Percentiles rank a stretch among this genome's conserved stretches.
phyloP scores from a whole-genome alignment of 805 yeast genomes.

The Candida peoriensis region DNA sequence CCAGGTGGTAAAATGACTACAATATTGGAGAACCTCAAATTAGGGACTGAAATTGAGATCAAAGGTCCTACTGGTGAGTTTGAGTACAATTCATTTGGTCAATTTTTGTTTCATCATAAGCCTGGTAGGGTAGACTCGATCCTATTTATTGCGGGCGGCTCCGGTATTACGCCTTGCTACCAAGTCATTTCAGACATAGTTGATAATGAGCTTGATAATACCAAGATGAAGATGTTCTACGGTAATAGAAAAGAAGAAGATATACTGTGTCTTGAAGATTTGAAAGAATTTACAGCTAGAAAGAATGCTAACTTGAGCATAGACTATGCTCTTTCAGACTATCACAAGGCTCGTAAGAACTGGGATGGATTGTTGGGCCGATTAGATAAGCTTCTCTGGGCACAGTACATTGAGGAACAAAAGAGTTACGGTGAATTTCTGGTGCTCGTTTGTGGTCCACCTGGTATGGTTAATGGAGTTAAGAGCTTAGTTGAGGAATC shows the following conservation, averaged over 20 bases:
- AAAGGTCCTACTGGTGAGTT: slow-evolving; percentile 76
- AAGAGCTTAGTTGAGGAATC: slow-evolving; percentile 43
- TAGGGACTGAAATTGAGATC: slow-evolving; percentile 58
- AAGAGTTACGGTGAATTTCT: slow-evolving; percentile 45
- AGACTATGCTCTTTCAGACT: slow-evolving; percentile 52
- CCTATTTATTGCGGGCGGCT: slow-evolving; percentile 70
- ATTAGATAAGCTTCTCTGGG: slow-evolving; percentile 49
- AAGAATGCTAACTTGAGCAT: slow-evolving; percentile 58
- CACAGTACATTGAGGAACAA: slow-evolving; percentile 41
- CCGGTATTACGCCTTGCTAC: slow-evolving; percentile 83
- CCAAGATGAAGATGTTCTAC: slow-evolving; percentile 53
- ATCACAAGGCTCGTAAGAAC: slow-evolving; percentile 35
- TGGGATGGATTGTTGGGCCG: slow-evolving; percentile 58
- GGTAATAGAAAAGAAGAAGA: slow-evolving; percentile 72
- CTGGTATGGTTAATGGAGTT: slow-evolving; percentile 55
- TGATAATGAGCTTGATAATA: slow-evolving; percentile 57
- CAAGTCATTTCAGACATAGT: slow-evolving; percentile 67
- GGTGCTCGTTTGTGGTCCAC: slow-evolving; percentile 65
- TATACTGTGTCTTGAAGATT: slow-evolving; percentile 60
- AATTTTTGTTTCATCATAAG: slow-evolving; percentile 48
- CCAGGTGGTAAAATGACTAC: slow-evolving; percentile 32
- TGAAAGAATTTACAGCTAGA: slow-evolving; percentile 54
- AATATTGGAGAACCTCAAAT: slow-evolving; percentile 20
- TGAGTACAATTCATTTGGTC: slow-evolving; percentile 39
- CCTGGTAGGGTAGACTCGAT: slow-evolving; percentile 21